Base-by-base conservation (phyloP, 345 rosid genomes). In the Eucalyptus fibrosa region DNA sequence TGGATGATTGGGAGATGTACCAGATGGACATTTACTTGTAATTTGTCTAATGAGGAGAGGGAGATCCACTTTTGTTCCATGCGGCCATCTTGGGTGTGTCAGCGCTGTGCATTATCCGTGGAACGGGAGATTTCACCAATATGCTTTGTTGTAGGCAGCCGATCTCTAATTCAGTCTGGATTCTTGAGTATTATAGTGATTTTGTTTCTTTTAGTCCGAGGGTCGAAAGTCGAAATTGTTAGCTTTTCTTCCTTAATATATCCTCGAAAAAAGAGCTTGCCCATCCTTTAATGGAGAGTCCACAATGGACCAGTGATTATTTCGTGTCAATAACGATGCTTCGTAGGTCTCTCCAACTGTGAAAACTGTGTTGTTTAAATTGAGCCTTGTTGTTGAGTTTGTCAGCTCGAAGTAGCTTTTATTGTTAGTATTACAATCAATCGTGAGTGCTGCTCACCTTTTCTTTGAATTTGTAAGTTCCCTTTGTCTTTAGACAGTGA, bases 51-150 rank as follows among this genome's bases (percentile, higher is more conserved):
- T 92, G 89, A 94, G 97, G 93, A 93, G 97, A 21, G 92, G 96
- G 60, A 91, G 93, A 13, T 91, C 96, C 32, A 97, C 97, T 12
- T 98, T 98, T 86, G 90, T 94, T 88, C 99, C 99, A 24, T 97
- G 99, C 30, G 97, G 99, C 40, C 99, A 98, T 92, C 90, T 97
- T 17, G 99, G 94, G 34, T 96, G 99, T 90, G 98, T 93, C 96
- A 93, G 89, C 93, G 44, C 32, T 98, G 99, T 50, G 98, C 97
- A 7, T 85, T 91, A 86, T 91, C 95, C 9, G 94, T 98, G 53
- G 99, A 94, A 89, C 92, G 94, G 7, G 97, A 93, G 87, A 65
- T 87, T 53, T 69, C 92, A 69, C 98, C 97, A 1, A 97, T 92
- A 88, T 98, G 99, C 42, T 98, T 95, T 86, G 94, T 96, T 96